phyloP scores from a whole-genome alignment of 2,329 filamentous ascomycete genomes.

The Exophiala dermatitidis region DNA sequence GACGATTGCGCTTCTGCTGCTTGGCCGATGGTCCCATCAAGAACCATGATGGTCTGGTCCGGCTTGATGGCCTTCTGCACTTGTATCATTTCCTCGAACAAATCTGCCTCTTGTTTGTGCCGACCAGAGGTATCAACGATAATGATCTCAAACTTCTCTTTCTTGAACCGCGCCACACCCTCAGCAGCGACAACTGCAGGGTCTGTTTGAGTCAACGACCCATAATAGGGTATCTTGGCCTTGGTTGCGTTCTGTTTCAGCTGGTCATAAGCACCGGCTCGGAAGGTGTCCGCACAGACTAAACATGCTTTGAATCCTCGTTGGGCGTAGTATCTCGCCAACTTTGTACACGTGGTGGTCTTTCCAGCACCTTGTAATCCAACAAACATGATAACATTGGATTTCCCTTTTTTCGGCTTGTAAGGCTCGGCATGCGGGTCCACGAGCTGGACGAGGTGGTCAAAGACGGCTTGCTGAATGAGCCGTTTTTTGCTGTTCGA shows the following conservation, averaged over 20 bases:
- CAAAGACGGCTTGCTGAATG: conserved; percentile 96
- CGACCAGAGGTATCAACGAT: conserved; percentile 96
- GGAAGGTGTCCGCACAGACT: conserved; percentile 96
- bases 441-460: conserved; percentile 90
- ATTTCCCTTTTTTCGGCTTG: conserved; percentile 91
- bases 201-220: conserved; percentile 91
- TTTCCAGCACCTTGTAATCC: conserved; percentile 96
- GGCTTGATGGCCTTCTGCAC: conserved; percentile 86
- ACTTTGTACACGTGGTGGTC: conserved; percentile 95
- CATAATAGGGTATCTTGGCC: conserved; percentile 98
- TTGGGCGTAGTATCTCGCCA: conserved; percentile 89
- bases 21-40: conserved; percentile 94
- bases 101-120: conserved; percentile 86
- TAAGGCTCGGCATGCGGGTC: conserved; percentile 93
- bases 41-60: conserved; percentile 96
- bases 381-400: conserved; percentile 99
- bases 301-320: conserved; percentile 87
- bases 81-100: conserved; percentile 97
- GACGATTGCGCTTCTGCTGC: conserved; percentile 89
- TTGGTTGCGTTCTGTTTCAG: conserved; percentile 98
- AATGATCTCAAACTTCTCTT: conserved; percentile 95
- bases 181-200: conserved; percentile 89
- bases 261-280: conserved; percentile 96
- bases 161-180: conserved; percentile 98
- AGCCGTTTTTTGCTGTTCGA: conserved; percentile 72